A percentile compares a stretch with the other conserved stretches of the same genome.
Conservation (phyloP, 2,329 filamentous ascomycete genomes). For the Pseudocercospora macadamiae region DNA sequence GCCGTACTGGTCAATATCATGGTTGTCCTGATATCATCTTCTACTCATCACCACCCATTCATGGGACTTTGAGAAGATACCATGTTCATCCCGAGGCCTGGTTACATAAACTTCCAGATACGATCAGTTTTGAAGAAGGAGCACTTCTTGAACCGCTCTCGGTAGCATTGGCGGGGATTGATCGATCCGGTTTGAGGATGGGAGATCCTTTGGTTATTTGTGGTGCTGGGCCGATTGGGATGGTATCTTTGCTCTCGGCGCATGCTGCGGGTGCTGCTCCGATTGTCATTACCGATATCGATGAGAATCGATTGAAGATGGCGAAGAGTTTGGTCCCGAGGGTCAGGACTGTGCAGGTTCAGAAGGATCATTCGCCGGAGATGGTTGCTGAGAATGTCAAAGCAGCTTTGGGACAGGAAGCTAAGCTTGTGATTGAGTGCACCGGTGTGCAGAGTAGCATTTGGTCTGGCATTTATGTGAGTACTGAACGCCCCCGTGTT, state of each 20-base stretch:
- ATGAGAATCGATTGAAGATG: slow-evolving; percentile 44
- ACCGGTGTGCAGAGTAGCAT: slow-evolving; percentile 41
- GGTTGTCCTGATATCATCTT: slow-evolving; percentile 36
- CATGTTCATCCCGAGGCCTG: slow-evolving; percentile 37
- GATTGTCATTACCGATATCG: slow-evolving; percentile 50
- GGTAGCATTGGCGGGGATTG: slow-evolving; percentile 46
- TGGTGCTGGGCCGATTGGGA: slow-evolving; percentile 43
- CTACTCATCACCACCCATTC: slow-evolving; percentile 35
- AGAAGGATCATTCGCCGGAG: slow-evolving; percentile 42
- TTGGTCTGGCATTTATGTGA: slow-evolving; percentile 37
- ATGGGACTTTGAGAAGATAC: slow-evolving; percentile 37
- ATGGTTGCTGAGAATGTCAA: slow-evolving; percentile 41
- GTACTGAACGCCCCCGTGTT: slow-evolving; percentile 14
- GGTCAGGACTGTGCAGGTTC: slow-evolving; percentile 41
- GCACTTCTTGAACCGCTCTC: slow-evolving; percentile 52
- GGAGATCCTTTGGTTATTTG: slow-evolving; percentile 43
- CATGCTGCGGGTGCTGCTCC: slow-evolving; percentile 48
- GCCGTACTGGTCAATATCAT: slow-evolving; percentile 37
- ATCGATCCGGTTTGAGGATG: slow-evolving; percentile 41
- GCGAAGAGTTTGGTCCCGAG: slow-evolving; percentile 41
- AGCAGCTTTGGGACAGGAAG: slow-evolving; percentile 39
- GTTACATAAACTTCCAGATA: slow-evolving; percentile 42
- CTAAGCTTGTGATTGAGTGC: slow-evolving; percentile 41
- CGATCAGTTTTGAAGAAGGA: slow-evolving; percentile 46
- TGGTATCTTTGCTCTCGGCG: slow-evolving; percentile 46